Evolutionary conservation across 257 asterid genomes (phyloP).

Genomic region (Voacanga thouarsii): DNA sequence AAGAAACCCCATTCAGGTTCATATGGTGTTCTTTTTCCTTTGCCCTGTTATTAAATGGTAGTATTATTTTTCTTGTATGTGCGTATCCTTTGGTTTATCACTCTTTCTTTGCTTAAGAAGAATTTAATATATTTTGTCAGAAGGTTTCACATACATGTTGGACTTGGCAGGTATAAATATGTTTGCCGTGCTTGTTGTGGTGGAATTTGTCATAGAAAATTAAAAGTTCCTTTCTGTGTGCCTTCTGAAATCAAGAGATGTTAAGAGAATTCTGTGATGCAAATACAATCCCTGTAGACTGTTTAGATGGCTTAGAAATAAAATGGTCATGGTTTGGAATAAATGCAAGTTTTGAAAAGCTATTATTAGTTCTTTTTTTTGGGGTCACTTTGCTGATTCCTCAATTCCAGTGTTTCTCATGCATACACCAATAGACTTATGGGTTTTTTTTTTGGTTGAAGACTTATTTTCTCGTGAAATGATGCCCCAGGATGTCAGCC

Average conservation of each 20-base stretch:
- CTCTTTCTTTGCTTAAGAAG: background rate
- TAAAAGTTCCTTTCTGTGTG: background rate
- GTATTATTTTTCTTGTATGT: background rate
- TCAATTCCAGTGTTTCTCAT: background rate
- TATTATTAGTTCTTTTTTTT: background rate
- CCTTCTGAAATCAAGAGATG: background rate
- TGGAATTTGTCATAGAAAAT: background rate
- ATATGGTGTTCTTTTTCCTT: slow-evolving; percentile 7
- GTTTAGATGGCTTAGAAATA: background rate
- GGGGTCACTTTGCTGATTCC: background rate
- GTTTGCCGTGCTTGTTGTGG: background rate
- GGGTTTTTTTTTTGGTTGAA: too few species aligned
- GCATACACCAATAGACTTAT: too few species aligned
- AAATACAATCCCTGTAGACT: background rate
- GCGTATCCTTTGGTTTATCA: background rate
- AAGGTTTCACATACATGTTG: background rate
- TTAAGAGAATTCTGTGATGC: too few species aligned
- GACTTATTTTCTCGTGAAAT: background rate
- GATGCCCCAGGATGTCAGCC: background rate
- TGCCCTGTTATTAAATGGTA: background rate
- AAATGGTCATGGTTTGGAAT: background rate
- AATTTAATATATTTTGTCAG: background rate
- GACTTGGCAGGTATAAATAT: background rate
- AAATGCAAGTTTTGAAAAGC: background rate
- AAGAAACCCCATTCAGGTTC: slow-evolving; percentile 48